These are phyloP conservation scores for Begonia loranthoides DNA, from an alignment of 306 rosid species.

Conservation along the genomic window DNA sequence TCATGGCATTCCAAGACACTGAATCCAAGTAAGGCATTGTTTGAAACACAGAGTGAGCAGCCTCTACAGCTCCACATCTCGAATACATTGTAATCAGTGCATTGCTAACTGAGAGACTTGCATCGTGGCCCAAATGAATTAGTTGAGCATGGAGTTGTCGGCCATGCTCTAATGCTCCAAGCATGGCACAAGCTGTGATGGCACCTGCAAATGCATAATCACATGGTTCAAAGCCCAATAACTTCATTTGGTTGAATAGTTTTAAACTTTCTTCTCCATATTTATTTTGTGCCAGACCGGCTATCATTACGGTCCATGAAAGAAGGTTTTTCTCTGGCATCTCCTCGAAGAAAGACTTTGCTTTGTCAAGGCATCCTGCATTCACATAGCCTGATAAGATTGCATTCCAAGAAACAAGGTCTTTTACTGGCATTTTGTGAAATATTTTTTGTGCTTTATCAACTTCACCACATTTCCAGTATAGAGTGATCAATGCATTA, in stretches of 20 bases:
- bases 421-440: conserved; percentile 7
- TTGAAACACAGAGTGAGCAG: conserved; percentile 9
- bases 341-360: conserved; percentile 9
- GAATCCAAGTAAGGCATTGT: conserved; percentile 15
- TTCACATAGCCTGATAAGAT: conserved; percentile 9
- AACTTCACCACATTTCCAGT: conserved; percentile 7
- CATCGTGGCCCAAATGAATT: conserved; percentile 7
- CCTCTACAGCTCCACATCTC: conserved; percentile 15
- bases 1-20: conserved; percentile 16
- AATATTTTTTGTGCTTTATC: conserved; percentile 6
- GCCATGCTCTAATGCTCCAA: conserved; percentile 16
- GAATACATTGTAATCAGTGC: conserved; percentile 16
- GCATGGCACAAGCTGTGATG: conserved; percentile 14
- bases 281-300: conserved; percentile 13
- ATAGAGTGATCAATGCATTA: conserved; percentile 9
- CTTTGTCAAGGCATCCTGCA: conserved; percentile 12
- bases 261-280: conserved; percentile 10
- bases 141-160: conserved; percentile 16
- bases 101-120: conserved; percentile 15
- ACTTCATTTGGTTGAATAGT: conserved; percentile 12
- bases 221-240: conserved; percentile 11
- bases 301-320: conserved; percentile 9
- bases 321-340: conserved; percentile 8
- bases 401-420: conserved; percentile 12
- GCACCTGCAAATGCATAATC: conserved; percentile 18